Percentiles rank a stretch among this genome's conserved stretches.
Evolutionary conservation across 225 moss, liverwort and hornwort species (phyloP).

Genomic region (Climacium dendroides): DNA sequence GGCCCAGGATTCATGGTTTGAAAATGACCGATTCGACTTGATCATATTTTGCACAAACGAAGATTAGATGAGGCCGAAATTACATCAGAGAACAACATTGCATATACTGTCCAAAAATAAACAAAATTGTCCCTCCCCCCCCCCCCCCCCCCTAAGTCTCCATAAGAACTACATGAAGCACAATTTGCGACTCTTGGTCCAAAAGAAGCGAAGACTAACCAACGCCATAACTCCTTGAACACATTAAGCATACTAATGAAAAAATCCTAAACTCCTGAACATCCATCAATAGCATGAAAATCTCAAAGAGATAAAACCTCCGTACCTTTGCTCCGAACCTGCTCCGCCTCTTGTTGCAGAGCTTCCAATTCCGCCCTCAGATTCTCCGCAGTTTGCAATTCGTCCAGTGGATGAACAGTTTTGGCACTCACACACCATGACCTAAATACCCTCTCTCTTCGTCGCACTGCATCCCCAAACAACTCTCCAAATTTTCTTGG

Average conservation of each 20-base stretch:
- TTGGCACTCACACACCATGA: background rate
- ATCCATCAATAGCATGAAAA: background rate
- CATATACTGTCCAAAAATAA: background rate
- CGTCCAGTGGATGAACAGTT: background rate
- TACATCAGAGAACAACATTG: background rate
- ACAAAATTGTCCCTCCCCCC: background rate
- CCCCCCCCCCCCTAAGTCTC: background rate
- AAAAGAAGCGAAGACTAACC: background rate
- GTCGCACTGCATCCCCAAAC: background rate
- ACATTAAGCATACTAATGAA: background rate
- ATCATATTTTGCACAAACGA: too few species aligned
- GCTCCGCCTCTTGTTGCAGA: slow-evolving; percentile 60
- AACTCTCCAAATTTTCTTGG: background rate
- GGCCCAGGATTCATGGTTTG: background rate
- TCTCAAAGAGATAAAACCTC: background rate
- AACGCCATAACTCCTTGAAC: background rate
- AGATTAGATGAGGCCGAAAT: background rate
- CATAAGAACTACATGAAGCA: background rate
- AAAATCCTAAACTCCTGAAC: background rate
- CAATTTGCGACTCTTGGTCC: background rate
- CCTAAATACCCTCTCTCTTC: background rate
- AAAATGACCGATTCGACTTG: background rate
- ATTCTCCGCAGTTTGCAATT: slow-evolving; percentile 20
- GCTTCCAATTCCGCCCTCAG: slow-evolving; percentile 54
- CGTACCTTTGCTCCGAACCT: slow-evolving; percentile 64